These are phyloP conservation scores for Peniophora sp. DNA, from an alignment of 1,284 basidiomycete species.

Conservation along the genomic window DNA sequence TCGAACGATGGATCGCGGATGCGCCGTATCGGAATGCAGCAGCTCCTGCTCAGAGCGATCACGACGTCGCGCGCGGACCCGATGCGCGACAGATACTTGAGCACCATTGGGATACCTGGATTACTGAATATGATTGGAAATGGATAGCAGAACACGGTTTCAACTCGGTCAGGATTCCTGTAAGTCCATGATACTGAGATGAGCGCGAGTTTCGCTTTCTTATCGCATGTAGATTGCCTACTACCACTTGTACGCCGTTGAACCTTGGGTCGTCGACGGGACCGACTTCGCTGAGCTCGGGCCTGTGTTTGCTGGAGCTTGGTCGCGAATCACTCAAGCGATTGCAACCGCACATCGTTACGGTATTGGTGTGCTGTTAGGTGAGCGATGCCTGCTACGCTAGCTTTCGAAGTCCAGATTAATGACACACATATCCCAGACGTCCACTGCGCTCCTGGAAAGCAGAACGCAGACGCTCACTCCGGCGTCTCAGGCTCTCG, in stretches of 20 bases:
- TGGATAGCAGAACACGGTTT: constrained; percentile 74
- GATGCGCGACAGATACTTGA: constrained; percentile 61
- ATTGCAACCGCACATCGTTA: constrained; percentile 54
- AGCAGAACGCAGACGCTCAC: constrained; percentile 63
- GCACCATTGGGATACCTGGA: constrained; percentile 78
- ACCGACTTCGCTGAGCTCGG: constrained; percentile 66
- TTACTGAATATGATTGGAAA: constrained; percentile 60
- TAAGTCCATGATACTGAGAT: too few relatives aligned
- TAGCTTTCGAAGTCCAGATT: not conserved
- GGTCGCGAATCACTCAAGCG: constrained; percentile 60
- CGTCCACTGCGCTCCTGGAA: constrained; percentile 72
- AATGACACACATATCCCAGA: constrained; percentile 30
- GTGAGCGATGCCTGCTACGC: constrained; percentile 24
- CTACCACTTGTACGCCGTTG: constrained; percentile 62
- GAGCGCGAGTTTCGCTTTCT: too few relatives aligned
- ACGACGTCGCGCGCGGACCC: constrained; percentile 63
- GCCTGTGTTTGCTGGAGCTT: constrained; percentile 64
- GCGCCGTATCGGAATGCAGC: constrained; percentile 46
- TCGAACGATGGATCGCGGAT: constrained; percentile 69
- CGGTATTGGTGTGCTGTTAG: constrained; percentile 77
- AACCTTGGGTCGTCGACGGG: constrained; percentile 54
- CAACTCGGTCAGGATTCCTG: constrained; percentile 80
- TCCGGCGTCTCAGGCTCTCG: constrained; percentile 48
- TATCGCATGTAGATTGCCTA: constrained; percentile 59
- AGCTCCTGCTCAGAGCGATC: constrained; percentile 59